Conservation (phyloP, 352 stramenopile genomes). For the Phytophthora fragariae region DNA sequence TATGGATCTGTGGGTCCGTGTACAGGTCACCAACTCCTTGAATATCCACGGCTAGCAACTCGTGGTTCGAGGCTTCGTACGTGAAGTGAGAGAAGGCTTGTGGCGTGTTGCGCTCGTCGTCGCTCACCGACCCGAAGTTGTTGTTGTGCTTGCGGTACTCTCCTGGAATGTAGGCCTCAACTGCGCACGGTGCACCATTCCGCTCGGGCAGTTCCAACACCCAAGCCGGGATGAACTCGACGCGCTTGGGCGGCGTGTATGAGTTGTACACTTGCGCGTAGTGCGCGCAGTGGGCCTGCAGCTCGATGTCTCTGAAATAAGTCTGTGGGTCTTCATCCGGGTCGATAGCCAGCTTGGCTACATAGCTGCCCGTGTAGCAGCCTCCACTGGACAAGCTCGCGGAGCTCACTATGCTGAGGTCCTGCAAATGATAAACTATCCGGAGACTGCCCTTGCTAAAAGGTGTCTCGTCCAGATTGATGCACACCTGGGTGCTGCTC, state of each 20-base stretch:
- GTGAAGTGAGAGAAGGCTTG: constrained; percentile 95
- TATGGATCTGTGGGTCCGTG: constrained; percentile 95
- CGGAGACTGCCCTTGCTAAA: constrained; percentile 86
- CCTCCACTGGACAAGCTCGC: constrained; percentile 33
- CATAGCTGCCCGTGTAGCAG: constrained; percentile 61
- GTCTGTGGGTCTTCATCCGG: constrained; percentile 88
- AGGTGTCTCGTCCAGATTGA: constrained; percentile 81
- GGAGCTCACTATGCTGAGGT: constrained; percentile 46
- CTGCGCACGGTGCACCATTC: constrained; percentile 73
- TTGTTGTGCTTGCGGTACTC: constrained; percentile 92
- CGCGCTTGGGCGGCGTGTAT: constrained; percentile 81
- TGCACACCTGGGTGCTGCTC: constrained; percentile 71
- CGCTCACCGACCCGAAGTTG: constrained; percentile 88
- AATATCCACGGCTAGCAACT: constrained; percentile 94
- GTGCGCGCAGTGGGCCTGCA: constrained; percentile 86
- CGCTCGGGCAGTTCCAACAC: constrained; percentile 82
- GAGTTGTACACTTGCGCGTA: constrained; percentile 90
- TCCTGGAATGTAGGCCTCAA: constrained; percentile 83
- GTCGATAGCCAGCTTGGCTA: constrained; percentile 90
- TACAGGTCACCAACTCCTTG: constrained; percentile 96
- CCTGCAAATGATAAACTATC: constrained; percentile 84
- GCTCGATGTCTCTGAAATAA: constrained; percentile 91
- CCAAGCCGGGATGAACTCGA: constrained; percentile 87
- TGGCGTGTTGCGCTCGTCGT: constrained; percentile 86
- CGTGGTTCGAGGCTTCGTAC: constrained; percentile 93